Evolutionary conservation across 352 stramenopile genomes (phyloP).

Genomic region (Globisporangium camurandrum): DNA sequence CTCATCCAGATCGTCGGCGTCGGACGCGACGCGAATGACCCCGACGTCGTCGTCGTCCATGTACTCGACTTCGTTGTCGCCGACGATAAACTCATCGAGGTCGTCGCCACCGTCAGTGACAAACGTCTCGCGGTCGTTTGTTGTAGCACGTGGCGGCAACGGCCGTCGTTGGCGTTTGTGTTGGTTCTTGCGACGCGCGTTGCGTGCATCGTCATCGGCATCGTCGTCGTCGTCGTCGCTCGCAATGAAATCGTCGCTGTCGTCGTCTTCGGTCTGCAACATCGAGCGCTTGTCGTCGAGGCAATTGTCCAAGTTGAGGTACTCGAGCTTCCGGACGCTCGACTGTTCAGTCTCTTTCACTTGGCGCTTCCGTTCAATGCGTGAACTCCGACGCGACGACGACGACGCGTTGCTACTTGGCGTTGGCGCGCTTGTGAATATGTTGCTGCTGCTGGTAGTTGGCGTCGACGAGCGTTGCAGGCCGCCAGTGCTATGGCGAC

Average conservation of each 20-base stretch:
- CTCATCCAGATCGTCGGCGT: slow-evolving; percentile 34
- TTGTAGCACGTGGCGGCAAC: slow-evolving; percentile 6
- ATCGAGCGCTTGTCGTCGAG: slow-evolving; percentile 26
- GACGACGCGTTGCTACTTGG: slow-evolving; percentile 23
- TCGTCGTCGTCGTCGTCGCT: slow-evolving; percentile 23
- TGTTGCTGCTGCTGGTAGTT: no score
- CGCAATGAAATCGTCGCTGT: slow-evolving; percentile 20
- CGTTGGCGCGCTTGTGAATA: slow-evolving; percentile 1
- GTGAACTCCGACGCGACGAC: slow-evolving; percentile 45
- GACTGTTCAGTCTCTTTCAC: slow-evolving; percentile 33
- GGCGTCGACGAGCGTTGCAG: background rate
- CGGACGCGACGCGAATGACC: slow-evolving; percentile 51
- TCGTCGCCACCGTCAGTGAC: slow-evolving; percentile 56
- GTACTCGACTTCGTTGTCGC: slow-evolving; percentile 78
- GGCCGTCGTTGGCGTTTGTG: slow-evolving; percentile 6
- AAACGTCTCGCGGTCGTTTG: slow-evolving; percentile 24
- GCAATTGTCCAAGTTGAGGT: slow-evolving; percentile 60
- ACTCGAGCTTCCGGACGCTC: slow-evolving; percentile 45
- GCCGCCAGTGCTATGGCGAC: slow-evolving; percentile 1
- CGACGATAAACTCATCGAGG: slow-evolving; percentile 73
- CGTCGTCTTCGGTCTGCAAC: slow-evolving; percentile 11
- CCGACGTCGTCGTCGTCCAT: slow-evolving; percentile 81
- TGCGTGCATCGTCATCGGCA: slow-evolving; percentile 21
- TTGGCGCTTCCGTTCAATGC: slow-evolving; percentile 46
- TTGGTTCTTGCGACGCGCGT: slow-evolving; percentile 1